A percentile compares a stretch with the other conserved stretches of the same genome.
These are phyloP conservation scores for Fusarium praegraminearum DNA, from an alignment of 2,329 filamentous ascomycete genomes.

Conservation along the genomic window DNA sequence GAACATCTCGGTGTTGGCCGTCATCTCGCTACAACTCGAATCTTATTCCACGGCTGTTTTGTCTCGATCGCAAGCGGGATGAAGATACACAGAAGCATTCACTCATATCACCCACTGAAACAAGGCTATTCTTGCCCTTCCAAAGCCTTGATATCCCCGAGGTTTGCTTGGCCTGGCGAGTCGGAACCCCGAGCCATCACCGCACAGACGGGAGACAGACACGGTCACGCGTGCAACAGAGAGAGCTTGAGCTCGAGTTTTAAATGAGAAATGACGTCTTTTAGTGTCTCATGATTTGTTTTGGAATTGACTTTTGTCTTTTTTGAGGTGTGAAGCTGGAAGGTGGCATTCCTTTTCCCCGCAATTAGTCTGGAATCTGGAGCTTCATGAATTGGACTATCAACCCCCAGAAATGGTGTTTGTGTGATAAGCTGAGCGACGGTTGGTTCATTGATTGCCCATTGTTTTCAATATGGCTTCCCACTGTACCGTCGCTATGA, in stretches of 20 bases:
- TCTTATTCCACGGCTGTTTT: slow-evolving; percentile 1
- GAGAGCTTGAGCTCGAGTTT: slow-evolving; percentile 2
- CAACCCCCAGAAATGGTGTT: slow-evolving; percentile 28
- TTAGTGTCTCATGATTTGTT: slow-evolving; percentile 14
- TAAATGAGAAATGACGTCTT: slow-evolving; percentile 32
- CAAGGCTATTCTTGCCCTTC: slow-evolving; percentile 11
- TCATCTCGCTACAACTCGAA: slow-evolving; percentile 9
- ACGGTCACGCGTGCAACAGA: slow-evolving; percentile 15
- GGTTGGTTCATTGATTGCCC: neutral
- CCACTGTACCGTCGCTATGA: neutral
- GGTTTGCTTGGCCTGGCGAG: neutral
- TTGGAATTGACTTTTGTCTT: slow-evolving; percentile 24
- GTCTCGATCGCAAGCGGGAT: slow-evolving; percentile 5
- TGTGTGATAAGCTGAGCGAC: slow-evolving; percentile 18
- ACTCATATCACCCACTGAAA: slow-evolving; percentile 18
- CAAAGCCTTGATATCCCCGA: slow-evolving; percentile 37
- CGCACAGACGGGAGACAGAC: slow-evolving; percentile 1
- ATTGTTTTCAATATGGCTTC: slow-evolving; percentile 4
- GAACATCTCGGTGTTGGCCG: slow-evolving; percentile 13
- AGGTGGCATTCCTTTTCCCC: slow-evolving; percentile 21
- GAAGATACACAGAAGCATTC: slow-evolving; percentile 1
- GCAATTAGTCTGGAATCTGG: slow-evolving; percentile 19
- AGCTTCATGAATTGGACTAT: slow-evolving; percentile 6
- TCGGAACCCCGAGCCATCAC: slow-evolving; percentile 38
- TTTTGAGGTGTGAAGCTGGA: neutral